Base-by-base conservation (phyloP, 495 filamentous ascomycete genomes). In the Articulospora tetracladia region DNA sequence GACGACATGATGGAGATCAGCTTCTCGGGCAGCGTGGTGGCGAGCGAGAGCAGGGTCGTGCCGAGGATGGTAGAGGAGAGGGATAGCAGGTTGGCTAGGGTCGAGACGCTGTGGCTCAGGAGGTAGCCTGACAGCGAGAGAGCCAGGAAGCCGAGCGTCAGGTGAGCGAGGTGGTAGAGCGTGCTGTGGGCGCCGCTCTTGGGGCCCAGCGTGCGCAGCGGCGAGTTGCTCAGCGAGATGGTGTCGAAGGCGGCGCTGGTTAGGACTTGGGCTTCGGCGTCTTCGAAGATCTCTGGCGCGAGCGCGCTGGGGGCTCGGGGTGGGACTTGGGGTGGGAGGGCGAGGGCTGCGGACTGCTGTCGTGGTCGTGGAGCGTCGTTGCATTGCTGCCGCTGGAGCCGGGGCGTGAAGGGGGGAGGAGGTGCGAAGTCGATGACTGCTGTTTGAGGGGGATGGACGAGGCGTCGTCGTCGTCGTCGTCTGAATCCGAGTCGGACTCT, bases 11-110 rank as follows among this genome's bases (percentile, higher is more conserved):
- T 69, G 13, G 78, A 73, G 27, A 83, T 64, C 23, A 83, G 69
- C 59, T 83, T 84, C 68, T 83, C 81, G 0, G 81, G 81, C 0
- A 84, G 67, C 0, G 81, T 84, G 0, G 81, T 83, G 17, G 83
- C 83, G 53, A 83, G 72, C 0, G 80, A 72, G 8, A 86, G 68
- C 7, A 86, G 72, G 0, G 74, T 77, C 36, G 80, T 69, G 32
- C 83, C 82, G 13, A 86, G 70, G 27, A 83, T 65, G 1, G 73
- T 74, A 48, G 72, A 74, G 6, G 80, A 82, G 0, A 81, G 66
- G 47, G 68, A 63, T 0, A 81, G 64, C 22, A 63, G 69, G 39
- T 72, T 69, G 10, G 69, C 69, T 30, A 80, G 69, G 20, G 69
- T 65, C 22, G 58, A 66, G 22, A 77, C 72, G 30, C 70, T 71